phyloP scores from a whole-genome alignment of 179 eudicot genomes.

The Silene noctiflora region DNA sequence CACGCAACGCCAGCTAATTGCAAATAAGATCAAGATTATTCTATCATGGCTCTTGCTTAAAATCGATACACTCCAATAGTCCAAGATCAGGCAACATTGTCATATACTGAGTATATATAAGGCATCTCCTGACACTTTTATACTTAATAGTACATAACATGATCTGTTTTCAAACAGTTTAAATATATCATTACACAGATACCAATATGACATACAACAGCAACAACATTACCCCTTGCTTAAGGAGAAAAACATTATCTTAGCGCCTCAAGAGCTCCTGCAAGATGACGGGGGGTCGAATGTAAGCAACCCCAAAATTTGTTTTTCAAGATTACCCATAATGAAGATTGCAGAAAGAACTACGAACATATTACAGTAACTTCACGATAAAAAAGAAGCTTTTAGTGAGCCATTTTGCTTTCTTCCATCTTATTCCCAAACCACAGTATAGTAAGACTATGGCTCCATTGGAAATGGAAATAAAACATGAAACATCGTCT shows the following conservation, averaged over 20 bases:
- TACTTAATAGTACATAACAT: not conserved
- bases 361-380: not conserved
- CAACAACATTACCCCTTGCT: not conserved
- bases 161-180: not conserved
- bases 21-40: no score
- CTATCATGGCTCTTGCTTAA: no score
- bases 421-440: not conserved
- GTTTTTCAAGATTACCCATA: not conserved
- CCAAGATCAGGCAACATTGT: not conserved
- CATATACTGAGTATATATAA: not conserved
- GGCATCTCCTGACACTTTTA: not conserved
- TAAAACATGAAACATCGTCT: not conserved
- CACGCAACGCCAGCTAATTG: no score
- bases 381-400: not conserved
- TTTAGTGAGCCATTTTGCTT: not conserved
- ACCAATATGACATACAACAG: not conserved
- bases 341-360: not conserved
- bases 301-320: not conserved
- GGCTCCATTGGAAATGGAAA: not conserved
- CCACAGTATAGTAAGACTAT: not conserved
- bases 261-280: not conserved
- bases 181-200: not conserved
- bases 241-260: not conserved
- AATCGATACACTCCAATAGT: no score
- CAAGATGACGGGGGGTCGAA: conserved; percentile 4